Percentiles rank a stretch among this genome's conserved stretches.
Evolutionary conservation across 2,329 filamentous ascomycete species (phyloP).

Genomic region (Alternaria sp.): DNA sequence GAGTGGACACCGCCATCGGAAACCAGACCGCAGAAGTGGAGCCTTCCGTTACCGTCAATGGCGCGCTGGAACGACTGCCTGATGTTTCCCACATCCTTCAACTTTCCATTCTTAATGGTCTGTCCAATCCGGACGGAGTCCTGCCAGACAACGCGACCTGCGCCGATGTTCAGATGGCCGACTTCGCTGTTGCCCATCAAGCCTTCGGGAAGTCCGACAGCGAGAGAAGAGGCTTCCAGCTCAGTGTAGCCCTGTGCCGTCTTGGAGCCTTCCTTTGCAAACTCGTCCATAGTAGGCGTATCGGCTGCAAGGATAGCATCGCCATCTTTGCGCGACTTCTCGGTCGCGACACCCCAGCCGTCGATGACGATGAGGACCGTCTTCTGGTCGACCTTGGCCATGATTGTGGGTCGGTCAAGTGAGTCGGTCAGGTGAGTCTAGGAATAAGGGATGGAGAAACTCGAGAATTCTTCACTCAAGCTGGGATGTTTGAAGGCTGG

Average conservation of each 20-base stretch:
- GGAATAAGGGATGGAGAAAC: not conserved
- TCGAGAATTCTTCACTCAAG: constrained; percentile 1
- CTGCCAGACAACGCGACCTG: constrained; percentile 97
- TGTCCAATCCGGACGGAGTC: constrained; percentile 92
- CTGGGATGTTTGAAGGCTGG: not conserved
- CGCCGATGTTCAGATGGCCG: constrained; percentile 97
- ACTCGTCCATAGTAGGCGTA: constrained; percentile 93
- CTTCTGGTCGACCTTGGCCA: constrained; percentile 74
- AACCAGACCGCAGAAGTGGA: constrained; percentile 91
- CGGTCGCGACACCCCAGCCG: constrained; percentile 91
- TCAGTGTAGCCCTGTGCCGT: constrained; percentile 85
- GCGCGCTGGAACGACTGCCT: constrained; percentile 79
- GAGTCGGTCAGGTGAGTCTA: constrained; percentile 24
- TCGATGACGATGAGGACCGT: constrained; percentile 92
- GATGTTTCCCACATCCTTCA: constrained; percentile 79
- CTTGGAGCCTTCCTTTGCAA: constrained; percentile 71
- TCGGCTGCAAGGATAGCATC: constrained; percentile 95
- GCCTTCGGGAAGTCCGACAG: constrained; percentile 93
- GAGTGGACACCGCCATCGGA: constrained; percentile 97
- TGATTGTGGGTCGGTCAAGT: constrained; percentile 53
- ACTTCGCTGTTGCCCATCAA: constrained; percentile 99
- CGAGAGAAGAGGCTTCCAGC: constrained; percentile 94
- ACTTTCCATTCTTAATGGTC: constrained; percentile 83
- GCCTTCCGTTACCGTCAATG: constrained; percentile 86
- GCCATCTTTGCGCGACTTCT: constrained; percentile 82